Percentiles rank a stretch among this genome's conserved stretches.
These are phyloP conservation scores for Saksenaea oblongispora DNA, from an alignment of 371 early-diverging fungal species.

Conservation along the genomic window DNA sequence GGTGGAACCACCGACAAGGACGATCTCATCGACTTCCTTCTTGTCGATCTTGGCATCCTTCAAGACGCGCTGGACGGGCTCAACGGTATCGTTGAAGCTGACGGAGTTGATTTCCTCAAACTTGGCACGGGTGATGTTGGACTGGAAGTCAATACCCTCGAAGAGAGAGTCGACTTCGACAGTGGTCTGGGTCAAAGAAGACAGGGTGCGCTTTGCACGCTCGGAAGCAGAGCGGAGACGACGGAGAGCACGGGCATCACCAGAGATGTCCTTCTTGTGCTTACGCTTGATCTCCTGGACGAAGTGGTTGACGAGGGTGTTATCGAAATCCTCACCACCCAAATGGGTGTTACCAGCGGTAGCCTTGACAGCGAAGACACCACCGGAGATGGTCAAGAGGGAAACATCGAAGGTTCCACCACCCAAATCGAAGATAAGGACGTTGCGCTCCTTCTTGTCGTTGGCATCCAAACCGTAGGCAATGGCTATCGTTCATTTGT, in stretches of 20 bases:
- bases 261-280: constrained; percentile 76
- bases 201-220: constrained; percentile 96
- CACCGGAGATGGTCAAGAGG: constrained; percentile 84
- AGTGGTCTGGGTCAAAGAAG: constrained; percentile 80
- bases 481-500: constrained; percentile 57
- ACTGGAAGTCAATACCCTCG: constrained; percentile 87
- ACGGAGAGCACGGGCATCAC: constrained; percentile 88
- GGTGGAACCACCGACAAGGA: constrained; percentile 99
- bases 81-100: constrained; percentile 81
- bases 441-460: constrained; percentile 78
- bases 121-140: constrained; percentile 90
- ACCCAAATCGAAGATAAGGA: constrained; percentile 93
- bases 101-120: constrained; percentile 94
- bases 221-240: constrained; percentile 95
- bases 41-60: constrained; percentile 95
- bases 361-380: constrained; percentile 85
- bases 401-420: constrained; percentile 98
- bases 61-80: constrained; percentile 82
- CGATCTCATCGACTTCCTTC: constrained; percentile 91
- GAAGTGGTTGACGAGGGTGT: constrained; percentile 80
- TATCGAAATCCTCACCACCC: constrained; percentile 98
- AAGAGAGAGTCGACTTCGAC: constrained; percentile 92
- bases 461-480: constrained; percentile 84
- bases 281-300: constrained; percentile 87
- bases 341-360: constrained; percentile 93